Evolutionary conservation across 176 grass and related monocot genomes (phyloP).

Genomic region (Alloteropsis semialata): DNA sequence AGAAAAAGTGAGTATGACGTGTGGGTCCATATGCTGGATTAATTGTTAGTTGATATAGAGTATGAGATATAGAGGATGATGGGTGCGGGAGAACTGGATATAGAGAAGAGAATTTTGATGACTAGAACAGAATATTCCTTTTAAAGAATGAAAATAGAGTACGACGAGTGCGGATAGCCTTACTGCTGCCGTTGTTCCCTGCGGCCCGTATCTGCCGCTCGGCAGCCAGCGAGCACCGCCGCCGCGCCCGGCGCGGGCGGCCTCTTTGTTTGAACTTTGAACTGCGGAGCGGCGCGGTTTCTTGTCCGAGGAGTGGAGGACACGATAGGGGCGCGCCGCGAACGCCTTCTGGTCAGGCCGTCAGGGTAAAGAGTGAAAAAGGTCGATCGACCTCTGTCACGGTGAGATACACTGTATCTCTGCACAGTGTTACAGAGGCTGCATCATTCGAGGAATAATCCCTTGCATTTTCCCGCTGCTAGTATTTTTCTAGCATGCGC

Average conservation of each 20-base stretch:
- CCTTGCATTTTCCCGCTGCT: not conserved
- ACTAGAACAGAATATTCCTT: too few species aligned
- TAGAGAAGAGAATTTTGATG: too few species aligned
- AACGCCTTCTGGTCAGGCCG: not conserved
- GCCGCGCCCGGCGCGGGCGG: not conserved
- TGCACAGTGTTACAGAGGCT: not conserved
- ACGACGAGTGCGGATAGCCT: too few species aligned
- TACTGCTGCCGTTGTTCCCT: not conserved
- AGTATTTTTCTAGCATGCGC: not conserved
- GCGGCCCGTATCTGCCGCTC: not conserved
- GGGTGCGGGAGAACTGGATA: too few species aligned
- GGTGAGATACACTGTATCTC: not conserved
- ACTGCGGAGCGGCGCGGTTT: too few species aligned
- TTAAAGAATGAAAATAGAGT: too few species aligned
- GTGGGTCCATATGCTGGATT: too few species aligned
- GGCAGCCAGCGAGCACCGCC: not conserved
- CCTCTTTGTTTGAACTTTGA: slow-evolving; percentile 41
- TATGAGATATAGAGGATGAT: too few species aligned
- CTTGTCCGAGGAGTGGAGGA: not conserved
- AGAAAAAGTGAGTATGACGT: too few species aligned
- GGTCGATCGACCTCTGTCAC: not conserved
- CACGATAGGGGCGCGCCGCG: not conserved
- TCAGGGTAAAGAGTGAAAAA: not conserved
- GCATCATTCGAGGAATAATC: not conserved
- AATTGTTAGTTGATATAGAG: too few species aligned